Evolutionary conservation across 2,329 filamentous ascomycete species (phyloP).

Genomic region (Hypoxylon sp.): DNA sequence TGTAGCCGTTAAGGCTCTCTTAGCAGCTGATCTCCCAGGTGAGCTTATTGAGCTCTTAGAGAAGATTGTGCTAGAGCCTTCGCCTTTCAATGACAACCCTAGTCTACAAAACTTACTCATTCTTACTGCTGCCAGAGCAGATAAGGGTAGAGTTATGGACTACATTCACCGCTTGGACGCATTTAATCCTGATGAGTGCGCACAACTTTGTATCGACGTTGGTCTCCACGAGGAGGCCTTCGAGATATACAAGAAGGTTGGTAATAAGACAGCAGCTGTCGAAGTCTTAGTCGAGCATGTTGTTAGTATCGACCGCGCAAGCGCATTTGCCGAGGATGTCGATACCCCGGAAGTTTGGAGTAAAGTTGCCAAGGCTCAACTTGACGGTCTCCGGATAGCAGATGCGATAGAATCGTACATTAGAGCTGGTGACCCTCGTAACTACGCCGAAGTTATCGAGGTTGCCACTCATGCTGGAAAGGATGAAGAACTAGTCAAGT

Average conservation of each 20-base stretch:
- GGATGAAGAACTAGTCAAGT: slow-evolving; percentile 98
- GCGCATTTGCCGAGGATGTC: slow-evolving; percentile 94
- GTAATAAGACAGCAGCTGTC: slow-evolving; percentile 87
- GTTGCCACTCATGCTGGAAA: slow-evolving; percentile 95
- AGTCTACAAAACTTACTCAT: slow-evolving; percentile 97
- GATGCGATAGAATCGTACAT: slow-evolving; percentile 98
- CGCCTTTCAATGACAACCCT: slow-evolving; percentile 96
- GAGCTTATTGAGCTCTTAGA: slow-evolving; percentile 98
- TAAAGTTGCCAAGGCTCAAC: slow-evolving; percentile 96
- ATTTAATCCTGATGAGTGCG: slow-evolving; percentile 94
- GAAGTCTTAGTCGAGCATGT: slow-evolving; percentile 96
- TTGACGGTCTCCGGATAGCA: slow-evolving; percentile 92
- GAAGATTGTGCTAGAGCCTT: slow-evolving; percentile 99
- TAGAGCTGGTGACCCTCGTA: slow-evolving; percentile 90
- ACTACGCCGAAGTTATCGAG: slow-evolving; percentile 96
- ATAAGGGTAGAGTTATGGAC: slow-evolving; percentile 94
- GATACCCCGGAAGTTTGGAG: slow-evolving; percentile 98
- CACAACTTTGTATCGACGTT: slow-evolving; percentile 92
- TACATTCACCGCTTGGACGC: slow-evolving; percentile 93
- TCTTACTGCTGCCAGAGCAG: slow-evolving; percentile 96
- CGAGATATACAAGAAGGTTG: slow-evolving; percentile 98
- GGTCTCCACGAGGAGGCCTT: slow-evolving; percentile 97
- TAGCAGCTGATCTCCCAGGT: slow-evolving; percentile 88
- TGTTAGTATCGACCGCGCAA: slow-evolving; percentile 97
- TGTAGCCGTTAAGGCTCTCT: slow-evolving; percentile 92